Base-by-base conservation (phyloP, 202 grass and related monocot species). In the Schoenoplectus tabernaemontani region DNA sequence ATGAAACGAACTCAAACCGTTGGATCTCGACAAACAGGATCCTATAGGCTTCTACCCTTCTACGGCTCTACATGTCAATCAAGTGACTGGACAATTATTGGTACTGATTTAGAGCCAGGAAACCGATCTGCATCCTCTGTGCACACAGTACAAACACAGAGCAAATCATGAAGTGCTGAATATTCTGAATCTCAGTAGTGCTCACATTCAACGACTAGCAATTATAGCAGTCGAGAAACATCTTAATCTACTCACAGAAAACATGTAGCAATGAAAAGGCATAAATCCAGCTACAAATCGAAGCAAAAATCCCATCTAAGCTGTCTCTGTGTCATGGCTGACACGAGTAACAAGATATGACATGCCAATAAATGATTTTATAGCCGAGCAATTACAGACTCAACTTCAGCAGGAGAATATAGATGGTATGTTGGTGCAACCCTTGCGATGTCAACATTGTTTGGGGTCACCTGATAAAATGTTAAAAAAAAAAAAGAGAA, bases 391-490 rank as follows among this genome's bases (percentile, higher is more conserved):
- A 96, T 96, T 56, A 96, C 90, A n/a, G 90, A 84, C 79, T 92
- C 93, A 0, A 96, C 93, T 79, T 96, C 93, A 0, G 93, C 36
- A 38, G 93, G 90, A 42, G 87, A 81, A 82, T 96, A 96, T 17
- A 96, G 84, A 83, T 96, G 93, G 85, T 92, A 96, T 67, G 33
- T 88, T 15, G 93, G 93, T 24, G 84, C 83, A 7, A 96, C 87
- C 87, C 78, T 96, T 10, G 93, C 93, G 0, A 96, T 96, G 57
- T 96, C 93, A 0, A 96, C 90, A 1, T 96, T 96, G 86, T 96
- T 96, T 13, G 90, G 88, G 7, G 93, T 96, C 16, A 96, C 87
- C 92, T 96, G 78, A 81, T 82, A 63, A 56, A 64, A 28, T 76
- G 1, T 2, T 22, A 53, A 83, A 4, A 48, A 4, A 48, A 16